phyloP scores from a whole-genome alignment of 2,329 filamentous ascomycete genomes.

The Nemania sp. region DNA sequence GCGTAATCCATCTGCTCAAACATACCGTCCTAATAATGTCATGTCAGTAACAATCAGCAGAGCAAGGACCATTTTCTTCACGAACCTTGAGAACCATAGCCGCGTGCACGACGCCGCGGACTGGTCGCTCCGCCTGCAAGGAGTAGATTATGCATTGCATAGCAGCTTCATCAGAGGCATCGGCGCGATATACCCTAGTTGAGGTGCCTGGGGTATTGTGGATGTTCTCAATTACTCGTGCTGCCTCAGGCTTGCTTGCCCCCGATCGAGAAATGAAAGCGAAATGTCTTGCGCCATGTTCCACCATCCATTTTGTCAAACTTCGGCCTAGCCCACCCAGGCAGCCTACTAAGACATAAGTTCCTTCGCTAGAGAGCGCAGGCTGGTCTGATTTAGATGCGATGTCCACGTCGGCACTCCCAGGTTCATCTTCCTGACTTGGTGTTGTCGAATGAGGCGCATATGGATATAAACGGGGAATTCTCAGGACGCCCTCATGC shows the following conservation, averaged over 20 bases:
- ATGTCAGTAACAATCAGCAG: slow-evolving; percentile 4
- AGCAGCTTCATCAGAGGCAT: slow-evolving; percentile 16
- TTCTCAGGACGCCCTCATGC: slow-evolving; percentile 28
- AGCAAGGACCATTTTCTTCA: background rate
- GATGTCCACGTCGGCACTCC: background rate
- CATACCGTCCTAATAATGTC: slow-evolving; percentile 22
- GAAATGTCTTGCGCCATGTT: slow-evolving; percentile 39
- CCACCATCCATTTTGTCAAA: slow-evolving; percentile 43
- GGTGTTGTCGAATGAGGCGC: background rate
- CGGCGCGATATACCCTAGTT: slow-evolving; percentile 15
- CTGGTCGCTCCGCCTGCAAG: slow-evolving; percentile 23
- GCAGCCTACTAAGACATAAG: slow-evolving; percentile 44
- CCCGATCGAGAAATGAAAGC: slow-evolving; percentile 43
- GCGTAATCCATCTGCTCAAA: slow-evolving; percentile 25
- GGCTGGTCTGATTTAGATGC: slow-evolving; percentile 2
- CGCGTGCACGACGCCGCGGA: slow-evolving; percentile 36
- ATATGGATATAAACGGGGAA: slow-evolving; percentile 32
- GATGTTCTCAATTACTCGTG: slow-evolving; percentile 16
- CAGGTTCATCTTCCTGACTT: background rate
- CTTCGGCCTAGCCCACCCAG: slow-evolving; percentile 44
- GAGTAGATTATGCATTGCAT: slow-evolving; percentile 18
- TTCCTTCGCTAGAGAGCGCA: slow-evolving; percentile 21
- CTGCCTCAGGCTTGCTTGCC: slow-evolving; percentile 34
- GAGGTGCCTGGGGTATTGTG: slow-evolving; percentile 9
- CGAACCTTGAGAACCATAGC: slow-evolving; percentile 33